phyloP scores from a whole-genome alignment of 345 rosid species.

The Salix koriyanagi region DNA sequence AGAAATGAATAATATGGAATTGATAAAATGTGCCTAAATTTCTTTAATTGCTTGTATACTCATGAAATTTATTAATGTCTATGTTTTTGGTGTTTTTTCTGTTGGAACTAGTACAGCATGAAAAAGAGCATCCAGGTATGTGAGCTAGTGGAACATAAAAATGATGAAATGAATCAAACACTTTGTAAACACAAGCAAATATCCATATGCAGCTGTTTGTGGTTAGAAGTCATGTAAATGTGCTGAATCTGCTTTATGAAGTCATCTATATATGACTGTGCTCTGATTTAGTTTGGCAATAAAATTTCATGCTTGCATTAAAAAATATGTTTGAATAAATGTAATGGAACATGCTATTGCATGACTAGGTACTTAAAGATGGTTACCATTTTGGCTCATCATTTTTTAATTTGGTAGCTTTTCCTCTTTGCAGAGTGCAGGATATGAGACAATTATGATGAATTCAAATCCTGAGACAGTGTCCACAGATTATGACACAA shows the following conservation, averaged over 20 bases:
- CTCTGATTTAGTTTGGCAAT: not conserved
- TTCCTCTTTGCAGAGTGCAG: conserved; percentile 60
- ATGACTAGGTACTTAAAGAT: not conserved
- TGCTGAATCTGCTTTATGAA: not conserved
- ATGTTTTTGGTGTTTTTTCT: not conserved
- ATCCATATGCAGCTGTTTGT: not conserved
- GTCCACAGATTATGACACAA: conserved; percentile 93
- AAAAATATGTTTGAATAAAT: not conserved
- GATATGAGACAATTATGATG: conserved; percentile 97
- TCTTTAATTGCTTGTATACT: not conserved
- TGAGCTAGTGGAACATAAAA: not conserved
- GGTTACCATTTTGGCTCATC: not conserved
- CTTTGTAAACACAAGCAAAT: not conserved
- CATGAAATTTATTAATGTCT: not conserved
- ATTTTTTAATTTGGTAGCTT: conserved; percentile 1
- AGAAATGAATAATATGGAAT: not conserved
- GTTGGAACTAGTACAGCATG: not conserved
- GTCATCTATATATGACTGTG: not conserved
- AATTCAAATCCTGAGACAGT: conserved; percentile 98
- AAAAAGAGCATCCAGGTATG: not conserved
- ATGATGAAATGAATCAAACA: not conserved
- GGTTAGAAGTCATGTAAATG: not conserved
- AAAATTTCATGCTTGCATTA: no score
- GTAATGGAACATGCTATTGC: not conserved
- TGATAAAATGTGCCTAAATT: not conserved